These are phyloP conservation scores for Pseudocercospora crystallina DNA, from an alignment of 2,329 filamentous ascomycete species.

Conservation along the genomic window DNA sequence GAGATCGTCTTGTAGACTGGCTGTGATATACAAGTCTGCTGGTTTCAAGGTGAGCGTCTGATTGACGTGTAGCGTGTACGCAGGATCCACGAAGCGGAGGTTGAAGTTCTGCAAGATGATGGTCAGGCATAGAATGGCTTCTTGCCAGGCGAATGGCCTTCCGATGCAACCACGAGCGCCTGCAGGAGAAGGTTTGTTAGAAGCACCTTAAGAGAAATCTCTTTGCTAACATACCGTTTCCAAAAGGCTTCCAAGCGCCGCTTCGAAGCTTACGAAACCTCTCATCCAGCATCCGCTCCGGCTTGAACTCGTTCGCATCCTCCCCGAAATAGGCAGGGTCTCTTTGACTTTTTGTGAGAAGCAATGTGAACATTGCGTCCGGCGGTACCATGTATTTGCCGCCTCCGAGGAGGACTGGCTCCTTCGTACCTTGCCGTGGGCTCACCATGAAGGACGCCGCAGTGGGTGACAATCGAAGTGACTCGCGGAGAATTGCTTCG, in stretches of 20 bases:
- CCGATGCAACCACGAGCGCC: constrained; percentile 71
- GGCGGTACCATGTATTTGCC: constrained; percentile 62
- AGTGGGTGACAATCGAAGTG: constrained; percentile 60
- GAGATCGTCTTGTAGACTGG: constrained; percentile 52
- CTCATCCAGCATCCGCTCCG: constrained; percentile 71
- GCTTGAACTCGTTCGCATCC: constrained; percentile 65
- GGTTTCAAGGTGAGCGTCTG: constrained; percentile 64
- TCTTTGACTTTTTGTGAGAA: constrained; percentile 57
- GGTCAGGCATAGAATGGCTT: constrained; percentile 54
- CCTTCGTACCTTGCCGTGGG: not conserved
- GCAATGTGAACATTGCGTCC: constrained; percentile 50
- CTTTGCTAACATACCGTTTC: constrained; percentile 51
- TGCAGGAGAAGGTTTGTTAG: constrained; percentile 64
- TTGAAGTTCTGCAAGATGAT: constrained; percentile 72
- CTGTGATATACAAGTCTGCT: constrained; percentile 62
- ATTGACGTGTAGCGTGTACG: constrained; percentile 57
- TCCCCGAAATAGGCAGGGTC: constrained; percentile 66
- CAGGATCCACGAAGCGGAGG: constrained; percentile 61
- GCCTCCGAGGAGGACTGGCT: constrained; percentile 47
- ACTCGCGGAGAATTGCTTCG: constrained; percentile 63
- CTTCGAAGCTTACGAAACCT: constrained; percentile 54
- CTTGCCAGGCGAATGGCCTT: constrained; percentile 70
- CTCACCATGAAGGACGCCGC: constrained; percentile 53
- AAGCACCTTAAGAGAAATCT: constrained; percentile 32
- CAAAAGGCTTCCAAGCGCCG: constrained; percentile 58